Evolutionary conservation across 2,329 filamentous ascomycete species (phyloP).

Genomic region (Dichotomopilus funicola): DNA sequence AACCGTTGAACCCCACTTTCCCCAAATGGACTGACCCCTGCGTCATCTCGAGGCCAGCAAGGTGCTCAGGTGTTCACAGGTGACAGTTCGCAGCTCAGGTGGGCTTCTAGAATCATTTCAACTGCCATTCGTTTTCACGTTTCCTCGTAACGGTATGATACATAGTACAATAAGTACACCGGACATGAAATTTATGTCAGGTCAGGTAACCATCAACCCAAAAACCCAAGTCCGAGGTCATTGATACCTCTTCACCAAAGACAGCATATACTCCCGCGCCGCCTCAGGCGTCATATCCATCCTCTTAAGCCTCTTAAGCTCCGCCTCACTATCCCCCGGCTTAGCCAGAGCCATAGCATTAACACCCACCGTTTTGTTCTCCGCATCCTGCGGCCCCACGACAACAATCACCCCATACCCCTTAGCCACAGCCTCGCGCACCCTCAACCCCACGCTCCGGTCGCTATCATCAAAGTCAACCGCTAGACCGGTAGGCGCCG

Average conservation of each 20-base stretch:
- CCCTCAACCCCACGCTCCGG: conserved; percentile 60
- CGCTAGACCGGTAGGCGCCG: conserved; percentile 53
- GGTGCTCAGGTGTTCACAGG: background rate
- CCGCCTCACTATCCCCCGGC: conserved; percentile 29
- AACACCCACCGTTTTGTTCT: conserved; percentile 49
- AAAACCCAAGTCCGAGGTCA: conserved; percentile 24
- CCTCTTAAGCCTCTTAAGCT: conserved; percentile 8
- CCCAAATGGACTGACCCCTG: background rate
- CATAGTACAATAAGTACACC: background rate
- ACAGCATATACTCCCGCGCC: conserved; percentile 39
- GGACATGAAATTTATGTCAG: too few species aligned
- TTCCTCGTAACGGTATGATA: background rate
- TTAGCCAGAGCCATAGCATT: conserved; percentile 34
- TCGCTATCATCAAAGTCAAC: conserved; percentile 65
- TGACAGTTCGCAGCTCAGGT: too few species aligned
- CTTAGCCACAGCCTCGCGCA: conserved; percentile 62
- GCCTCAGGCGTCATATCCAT: conserved; percentile 36
- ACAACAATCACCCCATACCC: conserved; percentile 70
- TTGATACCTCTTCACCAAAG: conserved; percentile 42
- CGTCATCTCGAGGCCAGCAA: conserved; percentile 3
- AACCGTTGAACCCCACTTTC: conserved; percentile 3
- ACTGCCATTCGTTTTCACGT: background rate
- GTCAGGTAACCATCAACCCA: too few species aligned
- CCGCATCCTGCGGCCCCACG: conserved; percentile 60
- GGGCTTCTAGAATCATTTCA: too few species aligned